Evolutionary conservation across 768 basidiomycete genomes (phyloP), one percentile per base, ranked within the genome.

Genomic region (Saitozyma sp.): DNA sequence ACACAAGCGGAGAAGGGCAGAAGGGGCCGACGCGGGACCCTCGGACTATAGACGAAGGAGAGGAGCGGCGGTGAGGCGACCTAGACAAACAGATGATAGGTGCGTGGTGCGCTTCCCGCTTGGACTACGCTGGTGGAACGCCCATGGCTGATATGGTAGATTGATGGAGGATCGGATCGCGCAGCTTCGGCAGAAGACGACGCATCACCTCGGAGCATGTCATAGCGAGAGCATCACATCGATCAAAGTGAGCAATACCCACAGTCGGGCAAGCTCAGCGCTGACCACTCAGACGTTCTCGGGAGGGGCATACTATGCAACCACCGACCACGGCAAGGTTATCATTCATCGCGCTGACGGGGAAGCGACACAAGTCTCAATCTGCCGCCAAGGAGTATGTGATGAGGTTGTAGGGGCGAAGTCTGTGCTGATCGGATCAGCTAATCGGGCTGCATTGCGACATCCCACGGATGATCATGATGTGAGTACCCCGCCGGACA

Each of bases 261-360:
- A 6, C 16, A 40, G 20, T 37, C 6, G n/a, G n/a, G 29, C 9
- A 8, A 1, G 11, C 20, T 50, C 29, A 19, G n/a, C 49, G 56
- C 56, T 58, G 46, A 50, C 20, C 19, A 4, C 8, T 29, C 20
- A 59, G 58, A 59, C n/a, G 13, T 61, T 61, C 38, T 49, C 48
- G 8, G 54, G 63, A 6, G 65, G 65, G 8, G 59, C 64, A 6
- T 74, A 69, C 41, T 58, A 59, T 29, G 65, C 70, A 4, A 65
- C 68, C 5, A 74, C 73, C 3, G 73, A 69, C 54, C 68, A 69
- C 39, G 73, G 73, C 1, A 69, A 65, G 53, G 48, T 74, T 19
- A 63, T 71, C 38, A 50, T 71, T 38, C 63, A 67, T 52, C 49
- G 54, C 29, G 39, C 19, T 19, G 58, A 64, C 19, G 67, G 69